Conservation (phyloP, 306 rosid species). For the Psophocarpus tetragonolobus region DNA sequence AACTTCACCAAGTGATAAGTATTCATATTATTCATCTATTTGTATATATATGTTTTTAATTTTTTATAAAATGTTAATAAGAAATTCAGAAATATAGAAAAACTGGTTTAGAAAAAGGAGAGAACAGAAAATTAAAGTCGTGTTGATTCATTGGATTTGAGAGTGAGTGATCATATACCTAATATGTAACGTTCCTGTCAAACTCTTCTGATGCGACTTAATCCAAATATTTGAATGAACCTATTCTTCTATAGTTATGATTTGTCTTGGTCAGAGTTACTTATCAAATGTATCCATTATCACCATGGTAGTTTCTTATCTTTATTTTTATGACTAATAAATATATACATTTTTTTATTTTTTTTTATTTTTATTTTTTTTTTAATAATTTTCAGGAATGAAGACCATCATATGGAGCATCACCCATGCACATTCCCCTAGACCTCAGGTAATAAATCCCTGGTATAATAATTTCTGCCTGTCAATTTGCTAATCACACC, state of each 20-base stretch:
- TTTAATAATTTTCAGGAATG: conserved; percentile 71
- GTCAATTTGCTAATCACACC: conserved; percentile 27
- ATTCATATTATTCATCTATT: not conserved
- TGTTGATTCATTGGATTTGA: not conserved
- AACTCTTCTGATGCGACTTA: not conserved
- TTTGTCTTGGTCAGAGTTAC: not conserved
- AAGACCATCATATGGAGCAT: conserved; percentile 99
- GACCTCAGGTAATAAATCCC: conserved; percentile 77
- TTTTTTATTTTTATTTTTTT: not conserved
- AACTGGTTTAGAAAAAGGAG: not conserved
- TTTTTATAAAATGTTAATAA: not conserved
- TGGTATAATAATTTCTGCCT: conserved; percentile 24
- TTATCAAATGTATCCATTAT: not conserved
- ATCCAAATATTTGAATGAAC: not conserved
- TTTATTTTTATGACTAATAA: not conserved
- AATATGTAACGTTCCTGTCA: not conserved
- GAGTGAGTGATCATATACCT: not conserved
- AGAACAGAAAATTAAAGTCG: not conserved
- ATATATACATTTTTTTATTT: not conserved
- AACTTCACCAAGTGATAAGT: not conserved
- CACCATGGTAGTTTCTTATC: conserved; percentile 3
- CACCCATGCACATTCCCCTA: conserved; percentile 94
- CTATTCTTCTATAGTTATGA: not conserved
- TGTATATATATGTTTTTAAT: not conserved
- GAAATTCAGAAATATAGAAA: not conserved